These are phyloP conservation scores for Tylopilus cervinicoccineus DNA, from an alignment of 768 basidiomycete genomes.

Conservation along the genomic window DNA sequence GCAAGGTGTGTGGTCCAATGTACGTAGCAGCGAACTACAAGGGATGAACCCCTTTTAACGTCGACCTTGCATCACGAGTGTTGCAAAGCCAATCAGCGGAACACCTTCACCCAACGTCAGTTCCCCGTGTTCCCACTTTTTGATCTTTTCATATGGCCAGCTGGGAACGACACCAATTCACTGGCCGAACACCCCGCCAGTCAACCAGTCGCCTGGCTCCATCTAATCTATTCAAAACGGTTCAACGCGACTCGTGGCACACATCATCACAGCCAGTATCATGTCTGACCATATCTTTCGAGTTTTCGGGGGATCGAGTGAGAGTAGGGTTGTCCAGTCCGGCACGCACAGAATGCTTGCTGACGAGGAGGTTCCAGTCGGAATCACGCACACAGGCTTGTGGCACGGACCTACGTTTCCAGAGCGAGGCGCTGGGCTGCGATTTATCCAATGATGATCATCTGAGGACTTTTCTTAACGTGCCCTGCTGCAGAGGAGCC, in stretches of 20 bases:
- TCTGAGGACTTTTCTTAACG: slow-evolving; percentile 10
- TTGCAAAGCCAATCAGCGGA: too few relatives aligned
- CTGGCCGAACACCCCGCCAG: too few relatives aligned
- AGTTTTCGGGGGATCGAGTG: slow-evolving; percentile 26
- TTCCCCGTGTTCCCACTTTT: too few relatives aligned
- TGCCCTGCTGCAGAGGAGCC: slow-evolving; percentile 11
- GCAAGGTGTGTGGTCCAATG: background rate
- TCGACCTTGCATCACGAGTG: background rate
- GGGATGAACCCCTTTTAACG: background rate
- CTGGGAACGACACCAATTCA: too few relatives aligned
- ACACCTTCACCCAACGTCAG: too few relatives aligned
- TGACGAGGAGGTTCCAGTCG: slow-evolving; percentile 19
- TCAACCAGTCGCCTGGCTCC: too few relatives aligned
- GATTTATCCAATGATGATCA: slow-evolving; percentile 18
- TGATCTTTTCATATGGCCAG: too few relatives aligned
- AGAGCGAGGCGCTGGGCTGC: slow-evolving; percentile 8
- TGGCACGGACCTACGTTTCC: slow-evolving; percentile 31
- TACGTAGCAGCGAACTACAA: background rate
- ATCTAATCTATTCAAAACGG: too few relatives aligned
- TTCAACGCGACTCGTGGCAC: too few relatives aligned
- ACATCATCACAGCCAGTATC: too few relatives aligned
- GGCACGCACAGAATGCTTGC: too few relatives aligned
- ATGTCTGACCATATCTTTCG: slow-evolving; percentile 15
- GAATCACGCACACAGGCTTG: slow-evolving; percentile 26
- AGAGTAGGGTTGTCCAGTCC: too few relatives aligned